These are phyloP conservation scores for Candida nemodendra DNA, from an alignment of 805 yeast genomes.

Conservation along the genomic window DNA sequence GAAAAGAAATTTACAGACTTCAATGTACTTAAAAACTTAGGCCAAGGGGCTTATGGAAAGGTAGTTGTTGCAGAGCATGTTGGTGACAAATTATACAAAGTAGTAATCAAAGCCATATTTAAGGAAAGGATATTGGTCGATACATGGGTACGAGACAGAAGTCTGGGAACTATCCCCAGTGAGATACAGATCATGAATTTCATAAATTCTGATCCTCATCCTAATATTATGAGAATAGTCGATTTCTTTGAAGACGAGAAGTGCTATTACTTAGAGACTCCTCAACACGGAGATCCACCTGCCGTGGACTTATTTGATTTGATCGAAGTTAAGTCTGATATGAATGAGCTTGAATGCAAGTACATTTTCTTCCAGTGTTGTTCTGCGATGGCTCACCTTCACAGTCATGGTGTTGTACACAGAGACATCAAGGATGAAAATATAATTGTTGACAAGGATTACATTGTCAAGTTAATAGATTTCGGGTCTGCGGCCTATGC, in stretches of 20 bases:
- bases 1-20: slow-evolving; percentile 73
- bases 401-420: slow-evolving; percentile 83
- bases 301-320: slow-evolving; percentile 91
- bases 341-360: slow-evolving; percentile 77
- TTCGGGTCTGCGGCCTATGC: slow-evolving; percentile 94
- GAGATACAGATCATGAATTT: slow-evolving; percentile 92
- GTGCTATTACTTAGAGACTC: slow-evolving; percentile 87
- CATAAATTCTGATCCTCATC: slow-evolving; percentile 76
- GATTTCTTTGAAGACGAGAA: slow-evolving; percentile 93
- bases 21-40: slow-evolving; percentile 70
- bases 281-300: slow-evolving; percentile 85
- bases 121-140: slow-evolving; percentile 93
- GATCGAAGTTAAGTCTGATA: slow-evolving; percentile 79
- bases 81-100: slow-evolving; percentile 58
- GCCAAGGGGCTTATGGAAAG: slow-evolving; percentile 96
- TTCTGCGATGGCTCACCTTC: slow-evolving; percentile 78
- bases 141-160: slow-evolving; percentile 94
- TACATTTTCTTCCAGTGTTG: slow-evolving; percentile 77
- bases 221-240: slow-evolving; percentile 77
- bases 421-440: slow-evolving; percentile 96
- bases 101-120: slow-evolving; percentile 84
- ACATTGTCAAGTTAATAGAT: slow-evolving; percentile 82
- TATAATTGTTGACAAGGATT: slow-evolving; percentile 79
- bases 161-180: slow-evolving; percentile 90
- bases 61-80: slow-evolving; percentile 77